Evolutionary conservation across 1,284 basidiomycete species (phyloP).

Genomic region (Ganoderma boninense): DNA sequence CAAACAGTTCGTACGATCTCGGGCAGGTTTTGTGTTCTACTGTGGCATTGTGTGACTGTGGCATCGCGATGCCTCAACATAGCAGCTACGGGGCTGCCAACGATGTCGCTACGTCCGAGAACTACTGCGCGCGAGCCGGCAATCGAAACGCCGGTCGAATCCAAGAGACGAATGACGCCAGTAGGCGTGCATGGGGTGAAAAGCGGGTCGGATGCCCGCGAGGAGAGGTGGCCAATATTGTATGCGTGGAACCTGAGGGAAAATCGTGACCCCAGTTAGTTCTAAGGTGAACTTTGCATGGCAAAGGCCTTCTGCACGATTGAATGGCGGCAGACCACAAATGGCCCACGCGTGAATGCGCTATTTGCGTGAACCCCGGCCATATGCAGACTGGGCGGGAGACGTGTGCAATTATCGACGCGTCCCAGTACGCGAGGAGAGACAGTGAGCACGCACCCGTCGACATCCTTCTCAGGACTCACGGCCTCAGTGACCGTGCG

Average conservation of each 20-base stretch:
- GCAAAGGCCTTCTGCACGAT: neutral
- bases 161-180: constrained; percentile 91
- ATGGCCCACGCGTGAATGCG: neutral
- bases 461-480: constrained; percentile 94
- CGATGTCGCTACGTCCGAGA: constrained; percentile 97
- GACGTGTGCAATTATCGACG: constrained; percentile 12
- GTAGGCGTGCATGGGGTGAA: constrained; percentile 97
- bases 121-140: constrained; percentile 89
- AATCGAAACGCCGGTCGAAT: constrained; percentile 82
- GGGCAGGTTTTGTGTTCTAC: constrained; percentile 84
- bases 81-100: constrained; percentile 94
- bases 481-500: constrained; percentile 95
- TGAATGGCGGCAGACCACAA: neutral
- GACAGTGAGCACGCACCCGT: constrained; percentile 71
- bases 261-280: neutral
- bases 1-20: constrained; percentile 64
- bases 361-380: neutral
- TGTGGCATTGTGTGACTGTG: constrained; percentile 98
- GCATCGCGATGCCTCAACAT: constrained; percentile 92
- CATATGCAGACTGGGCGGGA: neutral
- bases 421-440: neutral
- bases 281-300: constrained; percentile 1
- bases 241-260: constrained; percentile 91
- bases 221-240: constrained; percentile 96
- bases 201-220: constrained; percentile 89